These are phyloP conservation scores for Auricularia cornea DNA, from an alignment of 768 basidiomycete genomes.

Conservation along the genomic window DNA sequence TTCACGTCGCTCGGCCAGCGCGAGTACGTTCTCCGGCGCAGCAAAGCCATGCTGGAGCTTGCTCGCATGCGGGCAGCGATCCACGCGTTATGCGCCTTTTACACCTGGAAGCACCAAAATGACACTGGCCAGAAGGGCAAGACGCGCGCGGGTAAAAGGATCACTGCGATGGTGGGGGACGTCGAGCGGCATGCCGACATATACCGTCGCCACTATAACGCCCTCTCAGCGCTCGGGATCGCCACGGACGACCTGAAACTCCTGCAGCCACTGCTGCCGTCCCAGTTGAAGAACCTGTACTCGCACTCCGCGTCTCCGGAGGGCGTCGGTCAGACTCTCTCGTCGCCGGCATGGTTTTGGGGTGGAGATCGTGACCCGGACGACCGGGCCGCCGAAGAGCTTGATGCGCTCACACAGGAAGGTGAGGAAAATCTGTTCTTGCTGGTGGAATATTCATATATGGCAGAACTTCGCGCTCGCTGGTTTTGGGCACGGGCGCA, in stretches of 20 bases:
- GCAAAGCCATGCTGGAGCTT: neutral
- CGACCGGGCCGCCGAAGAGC: conserved; percentile 1
- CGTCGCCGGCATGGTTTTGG: neutral
- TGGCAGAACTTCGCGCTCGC: conserved; percentile 14
- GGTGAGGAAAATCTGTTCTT: conserved; percentile 16
- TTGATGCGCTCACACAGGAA: neutral
- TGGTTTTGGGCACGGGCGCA: conserved; percentile 10
- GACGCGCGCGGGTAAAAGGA: no score
- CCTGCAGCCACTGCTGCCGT: no score
- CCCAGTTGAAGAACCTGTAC: neutral
- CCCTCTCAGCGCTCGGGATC: neutral
- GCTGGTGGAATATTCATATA: conserved; percentile 24
- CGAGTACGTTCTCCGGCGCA: neutral
- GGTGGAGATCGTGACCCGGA: conserved; percentile 3
- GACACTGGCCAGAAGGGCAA: neutral
- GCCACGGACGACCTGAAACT: no score
- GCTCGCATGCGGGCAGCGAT: neutral
- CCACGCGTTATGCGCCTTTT: neutral
- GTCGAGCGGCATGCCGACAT: neutral
- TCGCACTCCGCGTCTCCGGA: neutral
- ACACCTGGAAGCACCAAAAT: neutral
- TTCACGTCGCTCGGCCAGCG: neutral
- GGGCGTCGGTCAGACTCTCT: neutral
- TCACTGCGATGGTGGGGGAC: no score
- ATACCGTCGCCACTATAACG: neutral